A percentile compares a stretch with the other conserved stretches of the same genome.
Conservation (phyloP, 805 yeast genomes). For the Millerozyma acaciae region DNA sequence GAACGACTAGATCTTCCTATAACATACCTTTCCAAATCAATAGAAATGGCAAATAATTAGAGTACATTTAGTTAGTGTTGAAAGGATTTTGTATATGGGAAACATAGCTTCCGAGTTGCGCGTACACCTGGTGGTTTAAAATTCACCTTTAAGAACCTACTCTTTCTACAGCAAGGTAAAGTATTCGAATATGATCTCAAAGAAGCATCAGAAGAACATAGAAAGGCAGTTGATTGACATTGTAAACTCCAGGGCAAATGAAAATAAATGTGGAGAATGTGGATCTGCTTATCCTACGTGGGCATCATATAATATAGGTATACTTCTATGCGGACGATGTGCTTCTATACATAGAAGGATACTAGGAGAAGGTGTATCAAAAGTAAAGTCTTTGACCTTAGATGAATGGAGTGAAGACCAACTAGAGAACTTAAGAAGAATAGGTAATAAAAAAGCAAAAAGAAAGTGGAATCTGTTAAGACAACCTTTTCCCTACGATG, state of each 20-base stretch:
- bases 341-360: constrained; percentile 72
- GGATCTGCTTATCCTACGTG: constrained; percentile 62
- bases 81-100: background rate
- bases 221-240: constrained; percentile 56
- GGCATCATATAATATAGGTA: constrained; percentile 52
- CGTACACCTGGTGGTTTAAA: too few species aligned
- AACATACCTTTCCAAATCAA: constrained; percentile 5
- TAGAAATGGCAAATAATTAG: background rate
- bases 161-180: too few species aligned
- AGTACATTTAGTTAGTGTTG: background rate
- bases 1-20: constrained; percentile 4
- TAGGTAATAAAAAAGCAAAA: constrained; percentile 63
- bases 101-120: too few species aligned
- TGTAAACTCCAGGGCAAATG: constrained; percentile 55
- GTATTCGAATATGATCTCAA: too few species aligned
- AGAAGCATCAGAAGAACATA: constrained; percentile 38
- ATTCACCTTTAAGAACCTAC: too few species aligned
- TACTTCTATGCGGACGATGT: constrained; percentile 80
- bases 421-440: constrained; percentile 38
- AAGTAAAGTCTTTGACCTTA: constrained; percentile 67
- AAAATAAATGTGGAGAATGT: constrained; percentile 79
- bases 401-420: constrained; percentile 66
- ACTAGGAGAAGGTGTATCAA: constrained; percentile 54
- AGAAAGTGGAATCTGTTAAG: constrained; percentile 64
- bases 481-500: constrained; percentile 71